phyloP scores from a whole-genome alignment of 2,329 filamentous ascomycete species.

The Paecilomyces fulvus region DNA sequence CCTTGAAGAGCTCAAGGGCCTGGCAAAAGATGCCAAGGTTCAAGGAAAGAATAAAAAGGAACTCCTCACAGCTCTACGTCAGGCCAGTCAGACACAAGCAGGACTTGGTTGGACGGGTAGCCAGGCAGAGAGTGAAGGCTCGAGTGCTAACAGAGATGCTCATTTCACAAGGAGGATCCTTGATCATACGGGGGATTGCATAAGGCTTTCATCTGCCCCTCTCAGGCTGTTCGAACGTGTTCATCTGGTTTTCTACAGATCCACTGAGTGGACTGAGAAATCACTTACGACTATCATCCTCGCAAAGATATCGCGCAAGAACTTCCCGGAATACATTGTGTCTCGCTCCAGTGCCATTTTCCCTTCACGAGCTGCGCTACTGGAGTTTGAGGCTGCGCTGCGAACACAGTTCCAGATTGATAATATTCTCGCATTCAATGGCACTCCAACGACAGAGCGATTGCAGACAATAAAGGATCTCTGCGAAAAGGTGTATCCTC shows the following conservation, averaged over 20 bases:
- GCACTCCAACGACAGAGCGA: slow-evolving; percentile 56
- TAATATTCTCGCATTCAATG: slow-evolving; percentile 69
- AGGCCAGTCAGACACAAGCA: slow-evolving; percentile 63
- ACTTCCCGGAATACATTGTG: slow-evolving; percentile 85
- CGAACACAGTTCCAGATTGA: slow-evolving; percentile 76
- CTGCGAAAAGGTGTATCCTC: slow-evolving; percentile 65
- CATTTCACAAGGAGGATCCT: slow-evolving; percentile 74
- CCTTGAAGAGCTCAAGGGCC: slow-evolving; percentile 75
- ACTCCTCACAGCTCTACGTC: slow-evolving; percentile 63
- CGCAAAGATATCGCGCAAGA: slow-evolving; percentile 76
- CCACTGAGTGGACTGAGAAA: slow-evolving; percentile 95
- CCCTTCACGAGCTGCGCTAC: slow-evolving; percentile 58
- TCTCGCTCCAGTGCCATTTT: slow-evolving; percentile 88
- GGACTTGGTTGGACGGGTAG: slow-evolving; percentile 62
- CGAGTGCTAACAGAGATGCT: slow-evolving; percentile 54
- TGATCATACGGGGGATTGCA: slow-evolving; percentile 68
- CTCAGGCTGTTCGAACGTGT: slow-evolving; percentile 86
- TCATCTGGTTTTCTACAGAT: slow-evolving; percentile 91
- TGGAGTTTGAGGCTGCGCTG: slow-evolving; percentile 86
- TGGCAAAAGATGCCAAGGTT: slow-evolving; percentile 81
- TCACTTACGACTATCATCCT: slow-evolving; percentile 91
- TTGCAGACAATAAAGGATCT: slow-evolving; percentile 61
- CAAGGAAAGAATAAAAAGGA: slow-evolving; percentile 83
- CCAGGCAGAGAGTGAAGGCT: slow-evolving; percentile 26
- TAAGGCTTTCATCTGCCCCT: slow-evolving; percentile 64